These are phyloP conservation scores for Paramecium sonneborni DNA, from an alignment of 73 alveolate species.

Conservation along the genomic window DNA sequence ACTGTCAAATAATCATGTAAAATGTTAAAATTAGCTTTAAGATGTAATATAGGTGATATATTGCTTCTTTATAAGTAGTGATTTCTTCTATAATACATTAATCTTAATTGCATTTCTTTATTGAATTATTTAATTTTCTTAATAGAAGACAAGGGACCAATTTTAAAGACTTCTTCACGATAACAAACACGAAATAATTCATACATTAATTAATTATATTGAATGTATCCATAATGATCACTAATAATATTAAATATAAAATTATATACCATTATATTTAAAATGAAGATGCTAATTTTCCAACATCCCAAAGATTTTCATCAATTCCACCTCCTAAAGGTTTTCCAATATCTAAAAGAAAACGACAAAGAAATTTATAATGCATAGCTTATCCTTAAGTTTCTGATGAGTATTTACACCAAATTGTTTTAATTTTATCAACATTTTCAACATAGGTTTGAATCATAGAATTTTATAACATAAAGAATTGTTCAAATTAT, in stretches of 20 bases:
- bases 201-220: background rate
- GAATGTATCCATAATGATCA: background rate
- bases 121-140: slow-evolving; percentile 1
- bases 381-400: background rate
- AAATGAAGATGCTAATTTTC: background rate
- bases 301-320: slow-evolving; percentile 26
- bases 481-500: background rate
- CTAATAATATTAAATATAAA: background rate
- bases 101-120: background rate
- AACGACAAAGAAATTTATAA: background rate
- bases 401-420: slow-evolving; percentile 29
- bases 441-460: background rate
- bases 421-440: slow-evolving; percentile 20
- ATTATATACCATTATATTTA: background rate
- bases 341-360: background rate
- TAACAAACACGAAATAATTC: background rate
- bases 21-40: background rate
- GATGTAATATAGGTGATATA: background rate
- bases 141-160: background rate
- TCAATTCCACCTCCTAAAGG: background rate
- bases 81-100: background rate
- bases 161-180: background rate
- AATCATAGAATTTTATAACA: background rate
- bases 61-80: background rate
- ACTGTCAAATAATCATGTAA: background rate